A percentile compares a stretch with the other conserved stretches of the same genome.
Evolutionary conservation across 2,329 filamentous ascomycete genomes (phyloP).

Genomic region (Microthyrium microscopicum): DNA sequence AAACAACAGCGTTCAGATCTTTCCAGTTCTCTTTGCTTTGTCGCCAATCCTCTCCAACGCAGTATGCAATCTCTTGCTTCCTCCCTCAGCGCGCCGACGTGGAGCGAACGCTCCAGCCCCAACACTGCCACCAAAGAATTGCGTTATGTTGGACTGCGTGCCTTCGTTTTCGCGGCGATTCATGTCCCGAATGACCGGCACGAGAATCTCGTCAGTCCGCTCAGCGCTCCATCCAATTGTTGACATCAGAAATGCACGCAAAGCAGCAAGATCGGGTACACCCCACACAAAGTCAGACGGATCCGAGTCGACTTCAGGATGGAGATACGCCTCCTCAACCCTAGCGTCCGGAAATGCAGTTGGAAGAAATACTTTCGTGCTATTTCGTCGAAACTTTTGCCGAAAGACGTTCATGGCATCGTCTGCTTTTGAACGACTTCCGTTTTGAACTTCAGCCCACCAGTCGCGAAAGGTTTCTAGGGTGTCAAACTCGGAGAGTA

Average conservation of each 20-base stretch:
- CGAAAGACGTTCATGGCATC: slow-evolving; percentile 49
- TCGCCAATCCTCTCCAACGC: slow-evolving; percentile 48
- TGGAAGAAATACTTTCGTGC: slow-evolving; percentile 72
- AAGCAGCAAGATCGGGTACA: slow-evolving; percentile 74
- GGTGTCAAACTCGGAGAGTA: slow-evolving; percentile 72
- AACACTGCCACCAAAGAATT: slow-evolving; percentile 64
- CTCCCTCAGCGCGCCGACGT: slow-evolving; percentile 41
- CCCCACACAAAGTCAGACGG: slow-evolving; percentile 84
- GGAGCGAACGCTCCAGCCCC: slow-evolving; percentile 59
- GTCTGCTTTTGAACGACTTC: slow-evolving; percentile 40
- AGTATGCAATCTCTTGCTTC: slow-evolving; percentile 60
- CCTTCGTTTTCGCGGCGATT: slow-evolving; percentile 76
- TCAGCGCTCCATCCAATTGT: slow-evolving; percentile 90
- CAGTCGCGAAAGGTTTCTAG: slow-evolving; percentile 70
- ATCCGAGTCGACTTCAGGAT: slow-evolving; percentile 70
- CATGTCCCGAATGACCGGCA: slow-evolving; percentile 92
- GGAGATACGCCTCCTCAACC: slow-evolving; percentile 68
- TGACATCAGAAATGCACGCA: slow-evolving; percentile 70
- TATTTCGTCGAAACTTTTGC: slow-evolving; percentile 71
- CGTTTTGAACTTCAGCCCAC: slow-evolving; percentile 65
- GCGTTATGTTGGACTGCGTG: slow-evolving; percentile 92
- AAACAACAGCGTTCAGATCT: too few relatives aligned
- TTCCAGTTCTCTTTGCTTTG: slow-evolving; percentile 5
- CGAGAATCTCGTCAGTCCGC: slow-evolving; percentile 83
- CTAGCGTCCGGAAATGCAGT: slow-evolving; percentile 59